A percentile compares a stretch with the other conserved stretches of the same genome.
Conservation (phyloP, 169 alveolate genomes). For the Eimeria tenella region DNA sequence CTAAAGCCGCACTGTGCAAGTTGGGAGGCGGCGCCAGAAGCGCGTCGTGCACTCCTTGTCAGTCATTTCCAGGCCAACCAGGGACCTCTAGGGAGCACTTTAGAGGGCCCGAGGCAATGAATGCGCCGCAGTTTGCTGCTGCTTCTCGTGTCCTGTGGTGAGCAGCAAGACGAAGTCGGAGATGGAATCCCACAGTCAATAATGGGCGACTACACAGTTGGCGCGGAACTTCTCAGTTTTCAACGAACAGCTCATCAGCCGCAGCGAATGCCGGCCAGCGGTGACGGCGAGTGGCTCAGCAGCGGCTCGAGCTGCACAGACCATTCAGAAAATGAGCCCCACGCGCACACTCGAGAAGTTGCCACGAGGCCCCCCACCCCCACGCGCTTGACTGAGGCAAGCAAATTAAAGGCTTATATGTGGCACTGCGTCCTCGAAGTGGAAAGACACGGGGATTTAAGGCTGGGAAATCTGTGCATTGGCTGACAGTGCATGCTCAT, state of each 20-base stretch:
- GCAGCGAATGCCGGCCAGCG: neutral
- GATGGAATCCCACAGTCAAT: slow-evolving; percentile 77
- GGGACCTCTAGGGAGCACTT: too few relatives aligned
- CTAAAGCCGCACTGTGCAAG: neutral
- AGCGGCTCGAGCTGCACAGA: neutral
- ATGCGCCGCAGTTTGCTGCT: neutral
- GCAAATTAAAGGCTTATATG: neutral
- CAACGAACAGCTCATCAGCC: neutral
- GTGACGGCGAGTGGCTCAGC: neutral
- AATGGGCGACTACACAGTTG: slow-evolving; percentile 73
- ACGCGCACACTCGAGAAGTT: slow-evolving; percentile 32
- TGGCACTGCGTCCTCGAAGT: too few relatives aligned
- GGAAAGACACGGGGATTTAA: too few relatives aligned
- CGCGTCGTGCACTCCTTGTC: neutral
- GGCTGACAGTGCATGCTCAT: too few relatives aligned
- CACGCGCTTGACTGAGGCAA: slow-evolving; percentile 77
- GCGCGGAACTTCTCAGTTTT: slow-evolving; percentile 54
- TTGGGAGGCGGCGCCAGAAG: neutral
- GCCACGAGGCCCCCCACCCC: slow-evolving; percentile 76
- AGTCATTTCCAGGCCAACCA: neutral
- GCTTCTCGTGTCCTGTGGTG: neutral
- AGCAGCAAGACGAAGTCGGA: slow-evolving; percentile 74
- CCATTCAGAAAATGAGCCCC: slow-evolving; percentile 22
- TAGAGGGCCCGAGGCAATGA: neutral
- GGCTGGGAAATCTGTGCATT: too few relatives aligned